Base-by-base conservation (phyloP, 2,329 filamentous ascomycete species). In the Trichoderma sp. region DNA sequence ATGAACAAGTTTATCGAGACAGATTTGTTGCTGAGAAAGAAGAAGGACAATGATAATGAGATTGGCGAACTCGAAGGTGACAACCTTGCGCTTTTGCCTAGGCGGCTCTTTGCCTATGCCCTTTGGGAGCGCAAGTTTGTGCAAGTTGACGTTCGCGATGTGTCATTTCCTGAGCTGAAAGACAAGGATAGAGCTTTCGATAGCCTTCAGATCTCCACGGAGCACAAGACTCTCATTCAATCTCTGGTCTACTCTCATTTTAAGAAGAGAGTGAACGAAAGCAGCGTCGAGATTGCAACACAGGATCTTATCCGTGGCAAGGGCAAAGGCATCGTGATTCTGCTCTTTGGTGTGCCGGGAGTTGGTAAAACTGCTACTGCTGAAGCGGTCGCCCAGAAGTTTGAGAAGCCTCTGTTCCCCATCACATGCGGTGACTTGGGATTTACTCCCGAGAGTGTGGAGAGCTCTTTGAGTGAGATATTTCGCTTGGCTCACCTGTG, bases 221-320 rank as follows among this genome's bases (percentile, higher is more conserved):
- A 68, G 28, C 70, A 71, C 70, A 71, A 71, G 20, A 68, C 47
- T 13, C 26, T 71, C 11, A 68, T 71, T 20, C 70, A 62, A 23
- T 71, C 70, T 9, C 65, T 71, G 4, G 70, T 71, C 9, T 59
- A 62, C n/a, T 68, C 66, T 26, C 70, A 71, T 36, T 71, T 71
- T 43, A 63, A 62, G 17, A 71, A 71, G 70, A 55, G 59, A 20
- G 57, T 36, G 12, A 68, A 53, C 12, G 66, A 68, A 57, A 36
- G 63, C 55, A 58, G 62, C 39, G 62, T 61, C 12, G 69, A 71
- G 50, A 67, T 71, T 67, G 53, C 53, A 28, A 66, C 62, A 7
- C 71, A 83, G 73, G 84, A 85, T 74, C 73, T 86, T 12, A 83
- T 85, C 59, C 80, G 81, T 65, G 83, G 83, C 3, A 81, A 81